Percentiles rank a stretch among this genome's conserved stretches.
phyloP scores from a whole-genome alignment of 441 rosid species.

The Breynia disticha region DNA sequence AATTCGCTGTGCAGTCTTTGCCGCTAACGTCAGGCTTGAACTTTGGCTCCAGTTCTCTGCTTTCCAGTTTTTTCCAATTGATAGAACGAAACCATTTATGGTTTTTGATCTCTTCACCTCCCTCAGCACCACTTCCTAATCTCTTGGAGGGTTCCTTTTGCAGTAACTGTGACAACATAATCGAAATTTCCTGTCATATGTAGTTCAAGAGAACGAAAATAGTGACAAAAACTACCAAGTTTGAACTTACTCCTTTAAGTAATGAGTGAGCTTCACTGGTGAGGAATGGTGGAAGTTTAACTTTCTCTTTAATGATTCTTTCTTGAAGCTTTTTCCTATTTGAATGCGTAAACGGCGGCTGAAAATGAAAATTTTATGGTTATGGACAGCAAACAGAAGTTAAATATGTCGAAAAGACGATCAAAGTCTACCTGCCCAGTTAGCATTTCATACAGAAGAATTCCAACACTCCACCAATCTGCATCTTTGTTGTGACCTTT shows the following conservation, averaged over 20 bases:
- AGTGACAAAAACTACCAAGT: background rate
- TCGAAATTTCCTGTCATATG: background rate
- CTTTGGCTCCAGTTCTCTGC: constrained; percentile 47
- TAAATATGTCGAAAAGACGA: background rate
- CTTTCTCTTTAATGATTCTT: constrained; percentile 58
- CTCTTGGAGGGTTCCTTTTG: constrained; percentile 65
- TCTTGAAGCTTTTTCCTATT: constrained; percentile 68
- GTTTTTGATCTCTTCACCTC: constrained; percentile 49
- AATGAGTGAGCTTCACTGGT: constrained; percentile 63
- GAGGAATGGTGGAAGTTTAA: constrained; percentile 57
- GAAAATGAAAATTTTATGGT: constrained; percentile 3
- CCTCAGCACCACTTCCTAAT: constrained; percentile 56
- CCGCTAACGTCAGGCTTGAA: constrained; percentile 69
- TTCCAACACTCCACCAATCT: constrained; percentile 74
- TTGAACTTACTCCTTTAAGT: constrained; percentile 50
- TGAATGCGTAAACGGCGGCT: constrained; percentile 53
- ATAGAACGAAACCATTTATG: constrained; percentile 64
- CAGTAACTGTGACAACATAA: constrained; percentile 28
- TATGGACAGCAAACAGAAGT: background rate
- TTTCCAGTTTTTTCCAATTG: constrained; percentile 69
- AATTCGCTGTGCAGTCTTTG: constrained; percentile 55
- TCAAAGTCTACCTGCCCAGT: constrained; percentile 46
- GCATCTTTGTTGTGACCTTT: constrained; percentile 70
- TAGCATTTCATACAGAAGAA: constrained; percentile 64
- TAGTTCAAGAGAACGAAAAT: background rate